phyloP scores from a whole-genome alignment of 176 grass and related monocot species.

The Miscanthus lutarioriparius region DNA sequence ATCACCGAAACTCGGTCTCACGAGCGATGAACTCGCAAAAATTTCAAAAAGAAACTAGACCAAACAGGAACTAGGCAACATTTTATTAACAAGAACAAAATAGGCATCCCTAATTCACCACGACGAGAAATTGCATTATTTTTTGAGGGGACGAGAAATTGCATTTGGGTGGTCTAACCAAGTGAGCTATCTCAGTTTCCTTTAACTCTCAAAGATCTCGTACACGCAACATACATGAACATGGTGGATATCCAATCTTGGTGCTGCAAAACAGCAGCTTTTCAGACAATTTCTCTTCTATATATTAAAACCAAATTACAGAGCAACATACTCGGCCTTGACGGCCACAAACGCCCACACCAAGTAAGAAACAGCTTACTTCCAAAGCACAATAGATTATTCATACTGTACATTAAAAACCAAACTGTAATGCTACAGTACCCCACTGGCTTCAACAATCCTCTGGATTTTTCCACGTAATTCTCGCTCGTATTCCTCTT shows the following conservation, averaged over 20 bases:
- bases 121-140: too few relatives aligned
- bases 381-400: not conserved
- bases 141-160: too few relatives aligned
- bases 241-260: not conserved
- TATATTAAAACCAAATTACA: not conserved
- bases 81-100: too few relatives aligned
- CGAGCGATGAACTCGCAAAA: too few relatives aligned
- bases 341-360: not conserved
- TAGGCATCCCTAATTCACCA: too few relatives aligned
- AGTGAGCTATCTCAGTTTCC: not conserved
- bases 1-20: too few relatives aligned
- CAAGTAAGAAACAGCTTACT: not conserved
- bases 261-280: not conserved
- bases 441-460: not conserved
- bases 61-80: too few relatives aligned
- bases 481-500: not conserved
- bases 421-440: not conserved
- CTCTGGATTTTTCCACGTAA: not conserved
- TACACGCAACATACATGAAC: not conserved
- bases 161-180: too few relatives aligned
- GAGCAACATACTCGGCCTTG: not conserved
- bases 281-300: not conserved
- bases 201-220: not conserved
- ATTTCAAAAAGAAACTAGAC: too few relatives aligned
- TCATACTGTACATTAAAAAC: not conserved